Base-by-base conservation (phyloP, 2,329 filamentous ascomycete species). In the Penicillium palitans region DNA sequence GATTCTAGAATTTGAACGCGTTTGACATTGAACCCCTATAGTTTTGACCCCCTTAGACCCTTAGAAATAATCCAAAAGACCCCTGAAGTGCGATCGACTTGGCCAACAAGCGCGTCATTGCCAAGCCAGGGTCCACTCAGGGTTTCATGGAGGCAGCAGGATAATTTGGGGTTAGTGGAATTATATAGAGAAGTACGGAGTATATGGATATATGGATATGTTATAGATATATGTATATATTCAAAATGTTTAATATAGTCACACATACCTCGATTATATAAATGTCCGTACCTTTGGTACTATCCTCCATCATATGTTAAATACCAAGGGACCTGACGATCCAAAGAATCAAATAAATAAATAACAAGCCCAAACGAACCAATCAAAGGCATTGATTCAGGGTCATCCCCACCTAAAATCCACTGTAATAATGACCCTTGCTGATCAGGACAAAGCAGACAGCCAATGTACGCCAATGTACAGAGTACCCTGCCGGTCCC, bases 391-490 rank as follows among this genome's bases (percentile, higher is more conserved):
- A 15, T 3, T n/a, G 0, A 52, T 56, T 52, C 13, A 29, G 39
- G 31, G 25, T 24, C 25, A 25, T 25, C 54, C 8, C 54, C 54
- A 56, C 25, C 39, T 39, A 37, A 25, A 42, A 46, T 42, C 55
- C 48, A 53, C 49, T n/a, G 39, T 27, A 58, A 45, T 44, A 21
- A 21, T 44, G 31, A 53, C 60, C 60, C 60, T 62, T 62, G 58
- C 48, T 54, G 60, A 61, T 61, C 46, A 27, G 37, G 25, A 53
- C 42, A 46, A 52, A 54, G n/a, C 39, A 39, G 39, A 51, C 21
- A 55, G 48, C 47, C 54, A 47, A 52, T 57, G 41, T 29, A 46
- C 46, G 48, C 47, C 54, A 47, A 52, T 57, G 41, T 29, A 46
- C 46, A 35, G n/a, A 24, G 15, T 10, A 48, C 45, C 10, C 8